Conservation (phyloP, 352 stramenopile genomes). For the Phytophthora macrochlamydospora region DNA sequence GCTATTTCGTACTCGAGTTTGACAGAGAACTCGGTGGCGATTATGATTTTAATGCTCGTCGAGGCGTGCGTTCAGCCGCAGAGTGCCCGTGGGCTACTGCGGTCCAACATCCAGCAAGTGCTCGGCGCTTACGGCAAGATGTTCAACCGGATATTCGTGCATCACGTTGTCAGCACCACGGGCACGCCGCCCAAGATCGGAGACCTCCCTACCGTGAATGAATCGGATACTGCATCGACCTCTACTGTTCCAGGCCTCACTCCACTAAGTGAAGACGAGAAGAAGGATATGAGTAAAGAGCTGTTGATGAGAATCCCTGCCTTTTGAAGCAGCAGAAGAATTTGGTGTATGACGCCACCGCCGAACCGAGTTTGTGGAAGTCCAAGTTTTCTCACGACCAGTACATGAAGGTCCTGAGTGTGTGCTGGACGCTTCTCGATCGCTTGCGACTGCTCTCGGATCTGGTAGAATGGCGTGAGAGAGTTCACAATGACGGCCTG, state of each 20-base stretch:
- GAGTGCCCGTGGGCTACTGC: slow-evolving; percentile 56
- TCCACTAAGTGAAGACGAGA: slow-evolving; percentile 26
- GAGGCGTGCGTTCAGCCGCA: slow-evolving; percentile 53
- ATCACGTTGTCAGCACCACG: slow-evolving; percentile 47
- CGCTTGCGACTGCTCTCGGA: slow-evolving; percentile 68
- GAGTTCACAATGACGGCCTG: slow-evolving; percentile 15
- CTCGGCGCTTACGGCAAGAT: slow-evolving; percentile 45
- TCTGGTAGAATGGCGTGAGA: slow-evolving; percentile 65
- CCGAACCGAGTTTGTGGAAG: slow-evolving; percentile 64
- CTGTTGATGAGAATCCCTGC: slow-evolving; percentile 41
- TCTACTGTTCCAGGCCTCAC: slow-evolving; percentile 5
- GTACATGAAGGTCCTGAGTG: slow-evolving; percentile 47
- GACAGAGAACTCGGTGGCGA: slow-evolving; percentile 70
- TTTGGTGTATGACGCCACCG: slow-evolving; percentile 54
- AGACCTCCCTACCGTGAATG: slow-evolving; percentile 17
- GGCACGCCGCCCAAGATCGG: slow-evolving; percentile 12
- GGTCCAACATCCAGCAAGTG: slow-evolving; percentile 59
- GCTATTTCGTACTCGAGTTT: slow-evolving; percentile 63
- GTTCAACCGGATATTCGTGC: slow-evolving; percentile 52
- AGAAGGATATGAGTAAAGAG: slow-evolving; percentile 44
- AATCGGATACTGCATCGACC: slow-evolving; percentile 1
- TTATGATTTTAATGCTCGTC: slow-evolving; percentile 68
- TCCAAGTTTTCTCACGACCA: slow-evolving; percentile 57
- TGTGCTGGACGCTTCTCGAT: slow-evolving; percentile 56
- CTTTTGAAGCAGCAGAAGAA: slow-evolving; percentile 52